Conservation (phyloP, 768 basidiomycete genomes). For the Lactarius hatsudake region DNA sequence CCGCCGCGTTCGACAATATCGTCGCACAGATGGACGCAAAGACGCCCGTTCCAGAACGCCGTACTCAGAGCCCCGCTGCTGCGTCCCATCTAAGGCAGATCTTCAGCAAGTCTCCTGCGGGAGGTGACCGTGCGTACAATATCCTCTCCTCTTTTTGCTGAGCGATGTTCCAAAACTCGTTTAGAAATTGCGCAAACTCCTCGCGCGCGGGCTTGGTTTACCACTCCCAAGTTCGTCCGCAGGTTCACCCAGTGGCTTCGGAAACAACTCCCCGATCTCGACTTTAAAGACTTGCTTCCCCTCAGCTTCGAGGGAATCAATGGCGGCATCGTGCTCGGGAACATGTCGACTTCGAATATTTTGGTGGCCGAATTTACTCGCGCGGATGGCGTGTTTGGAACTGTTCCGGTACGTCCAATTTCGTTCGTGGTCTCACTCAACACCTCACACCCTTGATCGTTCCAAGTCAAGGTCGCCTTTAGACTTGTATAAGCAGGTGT, state of each 20-base stretch:
- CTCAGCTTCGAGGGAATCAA: conserved; percentile 75
- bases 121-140: conserved; percentile 31
- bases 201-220: conserved; percentile 4
- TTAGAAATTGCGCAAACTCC: conserved; percentile 6
- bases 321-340: conserved; percentile 82
- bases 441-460: conserved; percentile 3
- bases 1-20: conserved; percentile 85
- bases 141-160: neutral
- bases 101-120: conserved; percentile 32
- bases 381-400: conserved; percentile 78
- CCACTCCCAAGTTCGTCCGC: conserved; percentile 37
- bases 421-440: neutral
- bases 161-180: neutral
- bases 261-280: conserved; percentile 64
- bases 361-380: conserved; percentile 77
- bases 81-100: conserved; percentile 31
- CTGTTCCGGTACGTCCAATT: conserved; percentile 57
- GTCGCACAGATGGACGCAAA: conserved; percentile 66
- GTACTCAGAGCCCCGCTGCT: conserved; percentile 21
- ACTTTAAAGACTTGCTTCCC: conserved; percentile 83
- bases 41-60: conserved; percentile 25
- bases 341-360: conserved; percentile 77
- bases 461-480: conserved; percentile 71
- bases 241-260: conserved; percentile 50
- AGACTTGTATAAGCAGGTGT: conserved; percentile 80